phyloP scores from a whole-genome alignment of 768 basidiomycete genomes.

The Trametes villosa region DNA sequence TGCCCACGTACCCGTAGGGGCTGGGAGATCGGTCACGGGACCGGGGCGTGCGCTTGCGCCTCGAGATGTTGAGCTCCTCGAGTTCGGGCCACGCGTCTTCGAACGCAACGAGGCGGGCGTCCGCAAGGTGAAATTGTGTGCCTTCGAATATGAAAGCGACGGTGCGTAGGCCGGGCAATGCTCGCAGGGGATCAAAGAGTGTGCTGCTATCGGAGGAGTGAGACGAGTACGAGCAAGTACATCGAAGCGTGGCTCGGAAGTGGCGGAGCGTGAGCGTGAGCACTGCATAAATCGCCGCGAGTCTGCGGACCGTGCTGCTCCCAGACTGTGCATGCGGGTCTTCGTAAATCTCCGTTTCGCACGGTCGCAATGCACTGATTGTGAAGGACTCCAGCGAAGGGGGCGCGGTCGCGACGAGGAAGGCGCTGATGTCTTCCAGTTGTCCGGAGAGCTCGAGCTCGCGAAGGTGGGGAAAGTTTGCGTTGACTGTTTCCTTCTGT shows the following conservation, averaged over 20 bases:
- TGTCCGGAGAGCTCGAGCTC: neutral
- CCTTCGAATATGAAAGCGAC: neutral
- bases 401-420: neutral
- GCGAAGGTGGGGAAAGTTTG: neutral
- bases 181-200: neutral
- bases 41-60: no score
- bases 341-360: neutral
- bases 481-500: neutral
- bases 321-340: neutral
- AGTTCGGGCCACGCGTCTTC: neutral
- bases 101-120: neutral
- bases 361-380: neutral
- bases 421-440: neutral
- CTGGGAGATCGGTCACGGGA: no score
- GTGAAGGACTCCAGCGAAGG: neutral
- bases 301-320: neutral
- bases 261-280: neutral
- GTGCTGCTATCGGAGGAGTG: neutral
- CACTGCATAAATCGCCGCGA: neutral
- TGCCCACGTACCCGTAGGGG: no score
- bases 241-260: neutral
- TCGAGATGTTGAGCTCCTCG: neutral
- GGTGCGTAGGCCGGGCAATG: neutral
- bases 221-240: neutral
- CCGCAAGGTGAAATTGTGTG: neutral